Evolutionary conservation across 106 monocot genomes (phyloP).

Genomic region (Platanthera zijinensis): DNA sequence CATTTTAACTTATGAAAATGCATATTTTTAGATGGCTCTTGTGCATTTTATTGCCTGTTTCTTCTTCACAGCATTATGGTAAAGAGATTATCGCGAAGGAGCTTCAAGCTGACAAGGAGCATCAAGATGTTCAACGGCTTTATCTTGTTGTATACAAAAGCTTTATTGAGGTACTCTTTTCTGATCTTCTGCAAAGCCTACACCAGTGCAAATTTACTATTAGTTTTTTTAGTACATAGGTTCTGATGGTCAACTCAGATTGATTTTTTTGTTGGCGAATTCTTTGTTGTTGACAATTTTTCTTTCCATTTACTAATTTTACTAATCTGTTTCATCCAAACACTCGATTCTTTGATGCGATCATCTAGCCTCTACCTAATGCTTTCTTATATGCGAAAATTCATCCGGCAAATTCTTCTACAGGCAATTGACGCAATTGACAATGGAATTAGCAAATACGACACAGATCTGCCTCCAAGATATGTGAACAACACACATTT

Average conservation of each 20-base stretch:
- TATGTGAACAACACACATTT: slow-evolving; percentile 78
- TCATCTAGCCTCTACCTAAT: not conserved
- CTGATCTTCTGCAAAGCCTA: not conserved
- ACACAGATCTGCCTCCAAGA: slow-evolving; percentile 75
- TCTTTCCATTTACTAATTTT: not conserved
- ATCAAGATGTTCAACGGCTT: slow-evolving; percentile 70
- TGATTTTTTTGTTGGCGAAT: not conserved
- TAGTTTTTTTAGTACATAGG: not conserved
- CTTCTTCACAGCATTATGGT: slow-evolving; percentile 64
- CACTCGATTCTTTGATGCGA: not conserved
- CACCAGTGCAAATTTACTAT: not conserved
- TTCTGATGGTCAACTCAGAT: not conserved
- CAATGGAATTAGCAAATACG: slow-evolving; percentile 88
- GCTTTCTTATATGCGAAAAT: not conserved
- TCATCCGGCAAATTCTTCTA: not conserved
- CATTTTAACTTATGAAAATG: not conserved
- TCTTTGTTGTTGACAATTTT: not conserved
- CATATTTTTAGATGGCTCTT: not conserved
- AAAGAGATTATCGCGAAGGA: slow-evolving; percentile 89
- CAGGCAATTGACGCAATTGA: slow-evolving; percentile 97
- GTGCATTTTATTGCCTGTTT: not conserved
- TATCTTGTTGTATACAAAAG: slow-evolving; percentile 90
- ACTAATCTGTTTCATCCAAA: not conserved
- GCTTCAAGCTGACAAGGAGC: slow-evolving; percentile 65
- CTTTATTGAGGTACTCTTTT: slow-evolving; percentile 74